These are phyloP conservation scores for Xylaria multiplex DNA, from an alignment of 2,329 filamentous ascomycete genomes.

Conservation along the genomic window DNA sequence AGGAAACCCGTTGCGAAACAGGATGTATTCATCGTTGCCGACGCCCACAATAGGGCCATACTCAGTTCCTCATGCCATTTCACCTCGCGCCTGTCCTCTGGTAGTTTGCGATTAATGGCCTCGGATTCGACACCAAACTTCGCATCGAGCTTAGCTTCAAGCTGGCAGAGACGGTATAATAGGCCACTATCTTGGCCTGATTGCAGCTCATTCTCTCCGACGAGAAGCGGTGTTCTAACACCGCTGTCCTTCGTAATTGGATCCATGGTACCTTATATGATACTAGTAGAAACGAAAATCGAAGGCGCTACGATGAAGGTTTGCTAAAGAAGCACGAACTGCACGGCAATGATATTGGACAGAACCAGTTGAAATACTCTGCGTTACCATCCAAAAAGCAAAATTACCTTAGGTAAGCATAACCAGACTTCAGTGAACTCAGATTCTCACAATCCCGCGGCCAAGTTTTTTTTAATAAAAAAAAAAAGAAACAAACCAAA, in stretches of 20 bases:
- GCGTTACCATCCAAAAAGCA: slow-evolving; percentile 8
- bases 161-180: slow-evolving; percentile 29
- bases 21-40: slow-evolving; percentile 60
- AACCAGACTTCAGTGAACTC: slow-evolving; percentile 5
- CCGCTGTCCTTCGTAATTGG: slow-evolving; percentile 23
- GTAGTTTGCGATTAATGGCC: slow-evolving; percentile 57
- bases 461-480: no score
- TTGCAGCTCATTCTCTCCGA: slow-evolving; percentile 11
- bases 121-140: slow-evolving; percentile 61
- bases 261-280: background rate
- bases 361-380: background rate
- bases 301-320: background rate
- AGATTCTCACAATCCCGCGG: background rate
- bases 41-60: slow-evolving; percentile 65
- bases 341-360: background rate
- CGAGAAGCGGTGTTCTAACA: slow-evolving; percentile 10
- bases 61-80: slow-evolving; percentile 41
- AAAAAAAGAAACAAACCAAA: background rate
- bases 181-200: slow-evolving; percentile 16
- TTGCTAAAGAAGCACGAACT: no score
- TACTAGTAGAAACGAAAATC: background rate
- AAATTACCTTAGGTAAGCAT: slow-evolving; percentile 22
- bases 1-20: slow-evolving; percentile 64
- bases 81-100: slow-evolving; percentile 55
- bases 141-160: slow-evolving; percentile 51